Conservation (phyloP, 2,329 filamentous ascomycete genomes). For the Fusarium fujikuroi region DNA sequence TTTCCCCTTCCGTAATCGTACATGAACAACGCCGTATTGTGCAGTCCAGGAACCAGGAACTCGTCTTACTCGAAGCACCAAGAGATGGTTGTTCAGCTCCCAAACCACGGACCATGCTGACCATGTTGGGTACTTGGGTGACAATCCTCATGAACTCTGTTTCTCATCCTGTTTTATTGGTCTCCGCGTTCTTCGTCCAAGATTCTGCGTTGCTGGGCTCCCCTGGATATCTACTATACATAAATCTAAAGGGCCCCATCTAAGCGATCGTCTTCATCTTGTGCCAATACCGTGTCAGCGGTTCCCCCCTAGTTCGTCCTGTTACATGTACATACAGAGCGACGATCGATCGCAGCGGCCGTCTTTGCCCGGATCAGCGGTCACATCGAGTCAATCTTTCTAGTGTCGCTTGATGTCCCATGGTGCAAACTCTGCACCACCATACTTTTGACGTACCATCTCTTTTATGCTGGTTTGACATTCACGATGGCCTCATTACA, state of each 20-base stretch:
- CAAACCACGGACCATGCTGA: conserved; percentile 4
- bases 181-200: not conserved
- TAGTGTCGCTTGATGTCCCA: not conserved
- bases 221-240: conserved; percentile 16
- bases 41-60: conserved; percentile 17
- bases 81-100: conserved; percentile 28
- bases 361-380: conserved; percentile 9
- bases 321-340: not conserved
- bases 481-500: conserved; percentile 9
- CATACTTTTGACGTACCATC: not conserved
- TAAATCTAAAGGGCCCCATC: conserved; percentile 11
- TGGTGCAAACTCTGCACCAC: not conserved
- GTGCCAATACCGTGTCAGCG: not conserved
- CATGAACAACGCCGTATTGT: not conserved
- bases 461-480: not conserved
- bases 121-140: conserved; percentile 3
- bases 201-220: conserved; percentile 3
- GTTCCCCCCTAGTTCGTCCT: not conserved
- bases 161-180: not conserved
- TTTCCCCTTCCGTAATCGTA: conserved; percentile 6
- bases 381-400: not conserved
- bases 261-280: not conserved
- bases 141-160: conserved; percentile 18
- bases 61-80: not conserved
- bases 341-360: conserved; percentile 18